Conservation (phyloP, 179 eudicot genomes). For the Silene coronaria region DNA sequence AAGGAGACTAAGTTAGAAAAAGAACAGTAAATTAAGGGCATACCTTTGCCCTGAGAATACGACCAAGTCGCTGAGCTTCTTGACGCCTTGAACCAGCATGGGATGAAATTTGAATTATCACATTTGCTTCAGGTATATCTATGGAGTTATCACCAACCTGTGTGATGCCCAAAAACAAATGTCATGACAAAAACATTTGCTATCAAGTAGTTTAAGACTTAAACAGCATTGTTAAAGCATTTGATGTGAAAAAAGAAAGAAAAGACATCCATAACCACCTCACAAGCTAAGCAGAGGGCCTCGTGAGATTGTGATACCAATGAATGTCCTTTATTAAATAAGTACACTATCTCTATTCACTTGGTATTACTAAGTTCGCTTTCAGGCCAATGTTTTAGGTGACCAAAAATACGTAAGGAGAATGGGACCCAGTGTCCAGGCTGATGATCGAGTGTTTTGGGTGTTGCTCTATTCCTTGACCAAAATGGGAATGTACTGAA, state of each 20-base stretch:
- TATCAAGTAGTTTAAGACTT: background rate
- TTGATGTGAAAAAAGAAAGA: background rate
- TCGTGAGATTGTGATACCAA: no score
- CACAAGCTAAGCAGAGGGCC: background rate
- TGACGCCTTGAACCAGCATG: conserved; percentile 99
- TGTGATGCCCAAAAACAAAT: conserved; percentile 6
- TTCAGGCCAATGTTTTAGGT: no score
- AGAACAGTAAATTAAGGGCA: background rate
- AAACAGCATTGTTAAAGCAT: background rate
- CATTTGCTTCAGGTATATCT: conserved; percentile 99
- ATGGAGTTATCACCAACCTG: conserved; percentile 98
- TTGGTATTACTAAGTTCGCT: no score
- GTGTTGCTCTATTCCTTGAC: no score
- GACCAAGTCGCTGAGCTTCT: conserved; percentile 99
- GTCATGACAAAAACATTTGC: background rate
- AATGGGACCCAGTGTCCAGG: no score
- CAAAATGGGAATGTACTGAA: no score
- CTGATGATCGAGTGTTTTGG: no score
- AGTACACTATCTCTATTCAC: no score
- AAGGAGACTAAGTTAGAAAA: no score
- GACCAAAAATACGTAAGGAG: no score
- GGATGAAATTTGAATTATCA: conserved; percentile 96
- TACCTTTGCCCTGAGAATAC: conserved; percentile 99
- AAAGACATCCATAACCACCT: conserved; percentile 5
- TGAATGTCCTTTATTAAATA: no score